Evolutionary conservation across 345 rosid species (phyloP), one percentile per base, ranked within the genome.

Genomic region (Citrus inodora): DNA sequence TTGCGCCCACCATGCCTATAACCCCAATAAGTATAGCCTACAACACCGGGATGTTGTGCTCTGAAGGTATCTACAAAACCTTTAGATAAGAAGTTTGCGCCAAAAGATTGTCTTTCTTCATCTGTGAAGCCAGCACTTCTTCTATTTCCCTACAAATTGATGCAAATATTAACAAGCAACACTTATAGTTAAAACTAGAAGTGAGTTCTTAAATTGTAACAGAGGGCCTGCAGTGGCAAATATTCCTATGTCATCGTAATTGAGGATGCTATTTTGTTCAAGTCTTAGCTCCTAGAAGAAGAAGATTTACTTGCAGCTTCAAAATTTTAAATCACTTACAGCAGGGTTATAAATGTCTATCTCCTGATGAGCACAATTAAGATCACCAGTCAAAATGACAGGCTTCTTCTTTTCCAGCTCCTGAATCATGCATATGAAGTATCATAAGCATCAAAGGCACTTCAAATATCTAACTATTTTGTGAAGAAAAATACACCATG

Each of bases 21-120:
- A 76, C 95, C 98, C 98, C 98, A 95, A 67, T 95, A 95, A 77
- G 97, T 92, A 84, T 95, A 95, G 72, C 94, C 99, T 3, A 93
- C 93, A 81, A 83, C 94, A 82, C 85, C 88, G 24, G 96, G 97
- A 84, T 93, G 92, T 80, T 93, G 97, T 64, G 77, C 90, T 82
- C 99, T 89, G 82, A 92, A 95, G 73, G 98, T 93, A 82, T 95
- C 99, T n/a, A 93, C 92, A 10, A 92, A 86, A 37, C 99, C 97
- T 78, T 82, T 88, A 30, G 93, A 91, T 83, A 95, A 90, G 74
- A 90, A 93, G 87, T 91, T 53, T 17, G 58, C 6, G 8, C 58
- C 58, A 53, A 53, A 53, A 4, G 58, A 53, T 53, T 53, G 58
- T 17, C 58, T 53, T 53, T 53, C 58, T 53, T 53, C 58, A 19